phyloP scores from a whole-genome alignment of 163 green algal genomes.

The Scenedesmus sp. region DNA sequence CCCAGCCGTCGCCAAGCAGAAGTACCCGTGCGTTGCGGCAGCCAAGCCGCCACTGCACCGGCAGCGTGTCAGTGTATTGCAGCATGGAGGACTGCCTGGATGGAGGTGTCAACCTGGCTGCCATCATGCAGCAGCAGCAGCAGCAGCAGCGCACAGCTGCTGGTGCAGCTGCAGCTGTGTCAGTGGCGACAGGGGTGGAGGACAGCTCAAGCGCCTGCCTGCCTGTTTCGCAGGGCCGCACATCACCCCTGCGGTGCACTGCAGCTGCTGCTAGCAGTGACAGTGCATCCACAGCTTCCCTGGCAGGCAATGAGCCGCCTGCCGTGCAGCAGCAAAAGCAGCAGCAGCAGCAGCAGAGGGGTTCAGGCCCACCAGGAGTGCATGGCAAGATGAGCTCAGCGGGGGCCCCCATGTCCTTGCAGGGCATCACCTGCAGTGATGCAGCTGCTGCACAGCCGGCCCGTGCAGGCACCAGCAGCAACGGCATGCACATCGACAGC shows the following conservation, averaged over 20 bases:
- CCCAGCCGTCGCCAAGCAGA: not conserved
- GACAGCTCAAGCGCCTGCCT: not conserved
- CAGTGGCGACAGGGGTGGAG: not conserved
- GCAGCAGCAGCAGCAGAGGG: slow-evolving; percentile 1
- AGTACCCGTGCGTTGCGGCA: not conserved
- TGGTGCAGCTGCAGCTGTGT: not conserved
- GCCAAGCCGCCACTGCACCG: not conserved
- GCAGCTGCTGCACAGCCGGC: not conserved
- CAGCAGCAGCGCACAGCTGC: slow-evolving; percentile 3
- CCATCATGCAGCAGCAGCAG: not conserved
- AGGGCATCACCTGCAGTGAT: not conserved
- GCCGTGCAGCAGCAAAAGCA: not conserved
- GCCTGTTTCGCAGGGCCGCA: not conserved
- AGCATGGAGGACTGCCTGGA: slow-evolving; percentile 16
- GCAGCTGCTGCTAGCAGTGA: no score
- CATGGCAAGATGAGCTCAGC: not conserved
- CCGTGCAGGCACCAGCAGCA: not conserved
- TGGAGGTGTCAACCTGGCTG: not conserved
- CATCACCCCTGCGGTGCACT: not conserved
- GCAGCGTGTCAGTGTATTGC: not conserved
- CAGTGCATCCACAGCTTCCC: not conserved
- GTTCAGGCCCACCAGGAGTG: not conserved
- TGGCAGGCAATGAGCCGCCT: not conserved
- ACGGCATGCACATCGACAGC: not conserved
- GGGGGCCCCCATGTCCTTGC: not conserved